A percentile compares a stretch with the other conserved stretches of the same genome.
Conservation (phyloP, 2,329 filamentous ascomycete species). For the Bipolaris bicolor region DNA sequence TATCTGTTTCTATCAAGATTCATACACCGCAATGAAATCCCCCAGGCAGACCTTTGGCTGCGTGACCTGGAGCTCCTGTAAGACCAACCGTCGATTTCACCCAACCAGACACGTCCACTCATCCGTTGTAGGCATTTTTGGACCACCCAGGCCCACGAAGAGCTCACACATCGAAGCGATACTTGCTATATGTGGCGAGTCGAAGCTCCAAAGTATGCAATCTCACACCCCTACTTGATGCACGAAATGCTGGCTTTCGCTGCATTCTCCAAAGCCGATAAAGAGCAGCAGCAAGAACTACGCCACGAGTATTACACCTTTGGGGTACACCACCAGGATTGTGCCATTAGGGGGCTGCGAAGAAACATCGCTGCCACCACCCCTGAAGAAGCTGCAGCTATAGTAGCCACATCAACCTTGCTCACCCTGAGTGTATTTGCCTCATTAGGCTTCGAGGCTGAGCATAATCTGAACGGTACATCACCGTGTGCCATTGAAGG, state of each 20-base stretch:
- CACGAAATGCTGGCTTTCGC: slow-evolving; percentile 52
- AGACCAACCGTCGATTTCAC: slow-evolving; percentile 7
- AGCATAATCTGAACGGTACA: slow-evolving; percentile 10
- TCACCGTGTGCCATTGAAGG: slow-evolving; percentile 35
- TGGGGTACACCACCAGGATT: slow-evolving; percentile 47
- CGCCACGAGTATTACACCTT: slow-evolving; percentile 39
- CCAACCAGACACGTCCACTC: slow-evolving; percentile 1
- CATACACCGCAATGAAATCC: slow-evolving; percentile 28
- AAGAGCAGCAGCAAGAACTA: slow-evolving; percentile 29
- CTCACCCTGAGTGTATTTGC: slow-evolving; percentile 42
- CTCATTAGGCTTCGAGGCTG: slow-evolving; percentile 36
- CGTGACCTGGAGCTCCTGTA: slow-evolving; percentile 46
- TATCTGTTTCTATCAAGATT: slow-evolving; percentile 44
- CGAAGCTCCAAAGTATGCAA: slow-evolving; percentile 44
- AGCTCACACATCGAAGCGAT: slow-evolving; percentile 34
- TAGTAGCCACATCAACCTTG: slow-evolving; percentile 41
- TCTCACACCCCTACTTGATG: slow-evolving; percentile 47
- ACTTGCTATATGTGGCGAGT: slow-evolving; percentile 43
- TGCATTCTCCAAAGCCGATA: slow-evolving; percentile 47
- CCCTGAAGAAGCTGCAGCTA: slow-evolving; percentile 37
- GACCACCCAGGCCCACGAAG: slow-evolving; percentile 35
- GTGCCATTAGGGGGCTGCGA: slow-evolving; percentile 43
- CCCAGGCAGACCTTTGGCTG: slow-evolving; percentile 38
- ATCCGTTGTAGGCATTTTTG: slow-evolving; percentile 41
- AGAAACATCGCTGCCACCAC: slow-evolving; percentile 38